Base-by-base conservation (phyloP, 2,329 filamentous ascomycete genomes). In the Balansia obtecta region DNA sequence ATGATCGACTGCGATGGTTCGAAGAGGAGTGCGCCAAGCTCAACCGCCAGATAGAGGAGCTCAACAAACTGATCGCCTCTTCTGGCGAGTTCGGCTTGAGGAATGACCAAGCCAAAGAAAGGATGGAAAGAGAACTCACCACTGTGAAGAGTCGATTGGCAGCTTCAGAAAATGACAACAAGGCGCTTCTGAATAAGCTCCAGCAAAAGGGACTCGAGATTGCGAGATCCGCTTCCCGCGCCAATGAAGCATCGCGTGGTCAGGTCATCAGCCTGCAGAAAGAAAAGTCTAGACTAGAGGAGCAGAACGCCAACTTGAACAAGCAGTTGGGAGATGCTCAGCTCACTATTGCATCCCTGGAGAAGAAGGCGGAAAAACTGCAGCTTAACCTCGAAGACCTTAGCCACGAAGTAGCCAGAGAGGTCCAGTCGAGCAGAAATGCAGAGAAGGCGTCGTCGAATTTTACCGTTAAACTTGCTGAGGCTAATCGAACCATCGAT, bases 151-250 rank as follows among this genome's bases (percentile, higher is more conserved):
- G 90, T 53, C 84, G 91, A 20, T 73, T 98, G 40, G 78, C 85
- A 8, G 93, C 91, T 22, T 97, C 91, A 0, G 91, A 98, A 65
- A 96, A 97, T 59, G 91, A 97, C 68, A 97, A 97, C 61, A 84
- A 88, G 48, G 85, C 89, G 5, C 73, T 98, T n/a, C 76, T 97
- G 56, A 97, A 96, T 71, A 97, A 97, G 68, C 76, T 98, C 16
- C 91, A 97, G 61, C 91, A 97, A 61, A 97, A 97, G 72, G 93
- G 94, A 32, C 77, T 98, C 7, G 91, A 98, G 63, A 94, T 98
- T 65, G 91, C 91, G 40, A 81, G 93, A 44, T 93, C 91, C 0
- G 88, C 81, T 53, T 95, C 90, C 5, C 84, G 85, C 52, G 91
- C 86, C 32, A 89, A 80, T 54, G 91, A 97, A 58, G 86, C 82